Evolutionary conservation across 257 asterid genomes (phyloP).

Genomic region (Scutellaria baicalensis): DNA sequence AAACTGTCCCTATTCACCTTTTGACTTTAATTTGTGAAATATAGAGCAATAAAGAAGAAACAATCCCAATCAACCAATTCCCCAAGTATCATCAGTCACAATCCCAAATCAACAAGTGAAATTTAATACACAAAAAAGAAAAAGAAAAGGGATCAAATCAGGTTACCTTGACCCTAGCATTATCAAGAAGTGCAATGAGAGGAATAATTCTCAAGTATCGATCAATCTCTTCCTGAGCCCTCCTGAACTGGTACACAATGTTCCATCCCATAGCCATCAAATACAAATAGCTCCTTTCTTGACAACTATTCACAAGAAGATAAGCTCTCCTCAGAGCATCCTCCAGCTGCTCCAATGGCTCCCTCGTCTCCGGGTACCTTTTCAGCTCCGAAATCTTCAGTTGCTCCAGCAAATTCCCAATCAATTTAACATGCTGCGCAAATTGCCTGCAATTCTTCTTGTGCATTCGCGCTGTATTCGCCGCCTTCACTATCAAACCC

Average conservation of each 20-base stretch:
- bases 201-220: slow-evolving; percentile 71
- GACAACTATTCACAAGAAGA: slow-evolving; percentile 62
- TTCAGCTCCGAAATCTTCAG: slow-evolving; percentile 62
- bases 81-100: neutral
- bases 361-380: slow-evolving; percentile 58
- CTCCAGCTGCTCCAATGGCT: slow-evolving; percentile 79
- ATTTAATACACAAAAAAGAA: neutral
- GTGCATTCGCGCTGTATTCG: slow-evolving; percentile 61
- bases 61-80: neutral
- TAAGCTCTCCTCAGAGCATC: slow-evolving; percentile 65
- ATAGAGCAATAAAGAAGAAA: neutral
- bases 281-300: slow-evolving; percentile 69
- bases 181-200: slow-evolving; percentile 66
- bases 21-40: neutral
- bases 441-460: slow-evolving; percentile 61
- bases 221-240: slow-evolving; percentile 76
- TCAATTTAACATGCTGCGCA: slow-evolving; percentile 64
- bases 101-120: neutral
- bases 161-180: slow-evolving; percentile 56
- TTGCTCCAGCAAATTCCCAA: slow-evolving; percentile 74
- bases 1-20: slow-evolving; percentile 9
- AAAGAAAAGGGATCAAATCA: neutral
- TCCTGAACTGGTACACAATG: slow-evolving; percentile 74
- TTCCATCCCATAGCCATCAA: slow-evolving; percentile 87
- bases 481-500: slow-evolving; percentile 57